A percentile compares a stretch with the other conserved stretches of the same genome.
Conservation (phyloP, 345 rosid genomes). For the Excoecaria cochinchinensis region DNA sequence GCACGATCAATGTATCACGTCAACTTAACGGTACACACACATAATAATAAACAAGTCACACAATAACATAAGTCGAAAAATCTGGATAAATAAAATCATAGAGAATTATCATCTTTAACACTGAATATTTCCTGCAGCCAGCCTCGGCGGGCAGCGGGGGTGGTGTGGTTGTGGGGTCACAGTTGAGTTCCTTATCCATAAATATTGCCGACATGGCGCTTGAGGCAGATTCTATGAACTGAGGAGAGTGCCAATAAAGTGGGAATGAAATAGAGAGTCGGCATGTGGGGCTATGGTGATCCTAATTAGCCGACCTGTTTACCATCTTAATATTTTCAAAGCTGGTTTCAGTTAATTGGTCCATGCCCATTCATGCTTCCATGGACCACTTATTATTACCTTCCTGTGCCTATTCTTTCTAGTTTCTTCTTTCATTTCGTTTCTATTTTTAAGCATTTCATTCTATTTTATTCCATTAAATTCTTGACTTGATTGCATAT, state of each 20-base stretch:
- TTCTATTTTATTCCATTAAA: too few relatives aligned
- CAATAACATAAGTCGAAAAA: too few relatives aligned
- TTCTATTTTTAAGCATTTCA: too few relatives aligned
- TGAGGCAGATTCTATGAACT: slow-evolving; percentile 1
- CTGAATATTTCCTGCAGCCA: too few relatives aligned
- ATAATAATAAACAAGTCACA: too few relatives aligned
- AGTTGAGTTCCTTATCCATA: not conserved
- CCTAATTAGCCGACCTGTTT: not conserved
- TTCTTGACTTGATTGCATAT: too few relatives aligned
- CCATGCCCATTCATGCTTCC: not conserved
- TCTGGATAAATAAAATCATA: not conserved
- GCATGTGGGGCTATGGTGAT: slow-evolving; percentile 8
- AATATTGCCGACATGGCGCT: slow-evolving; percentile 13
- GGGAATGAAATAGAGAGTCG: not conserved
- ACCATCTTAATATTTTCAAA: not conserved
- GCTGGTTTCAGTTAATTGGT: not conserved
- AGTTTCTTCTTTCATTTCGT: not conserved
- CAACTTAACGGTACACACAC: too few relatives aligned
- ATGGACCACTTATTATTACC: not conserved
- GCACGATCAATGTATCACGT: too few relatives aligned
- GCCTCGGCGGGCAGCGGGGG: not conserved
- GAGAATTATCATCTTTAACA: not conserved
- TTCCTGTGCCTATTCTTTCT: not conserved
- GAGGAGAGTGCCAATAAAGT: not conserved
- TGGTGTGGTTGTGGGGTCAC: not conserved